Conservation (phyloP, 2,329 filamentous ascomycete species). For the Verticillium albo-atrum region DNA sequence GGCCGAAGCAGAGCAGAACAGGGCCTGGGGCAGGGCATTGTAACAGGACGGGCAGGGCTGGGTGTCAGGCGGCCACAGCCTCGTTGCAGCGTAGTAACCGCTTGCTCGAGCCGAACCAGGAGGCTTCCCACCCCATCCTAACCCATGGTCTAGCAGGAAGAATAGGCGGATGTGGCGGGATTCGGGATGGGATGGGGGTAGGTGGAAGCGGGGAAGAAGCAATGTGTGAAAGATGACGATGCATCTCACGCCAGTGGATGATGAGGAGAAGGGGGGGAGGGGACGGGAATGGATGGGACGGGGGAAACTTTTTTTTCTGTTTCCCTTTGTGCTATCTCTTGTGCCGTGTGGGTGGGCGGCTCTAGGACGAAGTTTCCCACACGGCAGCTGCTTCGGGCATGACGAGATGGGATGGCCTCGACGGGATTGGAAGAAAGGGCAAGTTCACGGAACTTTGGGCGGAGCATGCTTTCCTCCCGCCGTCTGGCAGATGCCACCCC, state of each 20-base stretch:
- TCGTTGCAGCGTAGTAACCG: not conserved
- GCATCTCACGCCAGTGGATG: not conserved
- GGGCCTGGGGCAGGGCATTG: not conserved
- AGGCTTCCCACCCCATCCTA: not conserved
- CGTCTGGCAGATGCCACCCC: not conserved
- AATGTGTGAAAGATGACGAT: not conserved
- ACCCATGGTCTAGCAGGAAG: not conserved
- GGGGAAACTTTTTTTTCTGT: not conserved
- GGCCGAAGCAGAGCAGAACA: not conserved
- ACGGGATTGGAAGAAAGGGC: too few relatives aligned
- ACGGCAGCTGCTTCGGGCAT: not conserved
- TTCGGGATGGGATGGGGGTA: not conserved
- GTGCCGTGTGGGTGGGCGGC: not conserved
- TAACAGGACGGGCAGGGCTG: not conserved
- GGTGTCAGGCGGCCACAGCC: not conserved
- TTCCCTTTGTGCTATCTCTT: too few relatives aligned
- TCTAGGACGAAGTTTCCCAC: not conserved
- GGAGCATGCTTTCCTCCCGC: too few relatives aligned
- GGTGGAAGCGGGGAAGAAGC: not conserved
- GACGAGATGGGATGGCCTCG: too few relatives aligned
- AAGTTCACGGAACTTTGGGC: too few relatives aligned
- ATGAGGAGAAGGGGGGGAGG: not conserved
- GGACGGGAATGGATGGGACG: not conserved
- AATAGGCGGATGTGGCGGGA: not conserved
- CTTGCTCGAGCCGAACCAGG: not conserved